Evolutionary conservation across 768 basidiomycete species (phyloP).

Genomic region (Xerocomellus amylosporus): DNA sequence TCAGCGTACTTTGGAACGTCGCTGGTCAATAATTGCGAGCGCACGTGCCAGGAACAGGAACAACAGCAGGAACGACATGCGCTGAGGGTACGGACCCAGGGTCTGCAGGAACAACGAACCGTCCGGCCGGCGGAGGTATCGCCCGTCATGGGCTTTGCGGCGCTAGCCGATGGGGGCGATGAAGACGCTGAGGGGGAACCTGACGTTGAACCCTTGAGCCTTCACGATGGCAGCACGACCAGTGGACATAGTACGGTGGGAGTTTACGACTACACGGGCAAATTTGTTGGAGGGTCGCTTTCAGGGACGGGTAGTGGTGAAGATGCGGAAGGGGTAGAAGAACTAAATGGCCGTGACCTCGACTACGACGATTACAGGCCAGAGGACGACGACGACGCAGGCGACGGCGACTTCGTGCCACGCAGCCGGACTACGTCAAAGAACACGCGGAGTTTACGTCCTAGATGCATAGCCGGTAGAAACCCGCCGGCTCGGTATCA

Average conservation of each 20-base stretch:
- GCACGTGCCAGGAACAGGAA: conserved; percentile 41
- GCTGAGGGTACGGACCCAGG: conserved; percentile 32
- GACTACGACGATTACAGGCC: conserved; percentile 32
- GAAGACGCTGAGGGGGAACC: conserved; percentile 37
- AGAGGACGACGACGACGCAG: conserved; percentile 31
- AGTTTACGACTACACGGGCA: conserved; percentile 23
- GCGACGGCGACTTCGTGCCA: conserved; percentile 36
- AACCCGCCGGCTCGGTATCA: conserved; percentile 34
- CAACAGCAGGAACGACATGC: conserved; percentile 31
- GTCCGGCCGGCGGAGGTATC: conserved; percentile 35
- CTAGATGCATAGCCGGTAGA: conserved; percentile 33
- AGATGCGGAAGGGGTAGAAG: conserved; percentile 28
- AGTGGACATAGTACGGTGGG: conserved; percentile 31
- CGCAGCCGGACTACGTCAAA: conserved; percentile 34
- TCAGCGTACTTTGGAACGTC: conserved; percentile 32
- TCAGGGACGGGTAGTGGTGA: conserved; percentile 26
- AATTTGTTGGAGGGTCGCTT: conserved; percentile 16
- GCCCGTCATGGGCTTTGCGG: conserved; percentile 31
- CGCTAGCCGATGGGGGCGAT: conserved; percentile 30
- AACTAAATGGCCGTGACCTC: conserved; percentile 19
- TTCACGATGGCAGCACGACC: conserved; percentile 16
- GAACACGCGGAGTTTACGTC: conserved; percentile 37
- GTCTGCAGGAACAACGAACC: conserved; percentile 31
- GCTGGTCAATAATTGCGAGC: conserved; percentile 32
- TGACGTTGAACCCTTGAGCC: conserved; percentile 28